Evolutionary conservation across 148 eudicot genomes (phyloP), one percentile per base, ranked within the genome.

Genomic region (Fagopyrum esculentum): DNA sequence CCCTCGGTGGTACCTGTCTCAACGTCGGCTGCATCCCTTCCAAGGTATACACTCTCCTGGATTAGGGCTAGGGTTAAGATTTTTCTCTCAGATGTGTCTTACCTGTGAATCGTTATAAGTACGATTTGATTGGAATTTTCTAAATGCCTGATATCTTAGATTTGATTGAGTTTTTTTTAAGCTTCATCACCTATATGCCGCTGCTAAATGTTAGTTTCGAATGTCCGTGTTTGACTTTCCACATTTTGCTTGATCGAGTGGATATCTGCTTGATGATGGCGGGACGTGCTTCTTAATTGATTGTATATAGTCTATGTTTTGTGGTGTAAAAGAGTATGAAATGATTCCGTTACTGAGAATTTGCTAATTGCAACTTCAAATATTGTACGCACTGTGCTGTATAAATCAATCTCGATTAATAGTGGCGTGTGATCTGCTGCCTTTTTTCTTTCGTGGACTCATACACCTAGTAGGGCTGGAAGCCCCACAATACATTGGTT

Each of bases 1-100:
- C 93, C 40, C 95, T 93, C 64, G 97, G 98, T 7, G 97, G 98
- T 68, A 93, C 98, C 54, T 91, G 98, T 72, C 95, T 93, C 54
- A 93, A 93, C 83, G 98, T 93, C 44, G 98, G 97, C 3, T 93
- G 98, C 51, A 93, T 91, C 70, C 98, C 98, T 52, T 93, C 98
- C 69, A 93, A 93, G 98, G 98, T 93, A 73, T 43, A 15, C 19
- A 15, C 43, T n/a, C 7, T 6, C 4, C 30, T 9, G 40, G 22
- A 19, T 19, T 40, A 4, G 45, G 71, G 46, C 43, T 40, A 13
- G 45, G 17, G 17, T 66, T 49, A 12, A 2, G 52, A 49, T 49
- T 49, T 66, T 66, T 13, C 1, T 66, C 6, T 59, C 52, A 35
- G 66, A 55, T 55, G 26, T 55, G 13, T 12, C 3, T 54, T 19